These are phyloP conservation scores for Acacia melanoxylon DNA, from an alignment of 306 rosid genomes.

Conservation along the genomic window DNA sequence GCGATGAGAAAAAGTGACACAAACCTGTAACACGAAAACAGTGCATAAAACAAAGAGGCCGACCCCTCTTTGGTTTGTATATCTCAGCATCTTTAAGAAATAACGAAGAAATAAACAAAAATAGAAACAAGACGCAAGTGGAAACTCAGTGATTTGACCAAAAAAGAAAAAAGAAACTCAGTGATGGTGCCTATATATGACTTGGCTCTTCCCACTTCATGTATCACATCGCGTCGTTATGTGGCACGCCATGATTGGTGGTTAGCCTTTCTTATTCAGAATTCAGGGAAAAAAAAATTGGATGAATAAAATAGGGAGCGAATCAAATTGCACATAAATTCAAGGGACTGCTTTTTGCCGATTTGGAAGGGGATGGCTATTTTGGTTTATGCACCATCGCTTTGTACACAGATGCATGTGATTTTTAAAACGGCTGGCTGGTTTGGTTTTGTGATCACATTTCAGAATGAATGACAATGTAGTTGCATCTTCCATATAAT, in stretches of 20 bases:
- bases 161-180: too few species aligned
- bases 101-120: neutral
- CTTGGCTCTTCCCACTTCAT: slow-evolving; percentile 35
- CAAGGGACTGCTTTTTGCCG: slow-evolving; percentile 36
- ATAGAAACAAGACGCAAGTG: neutral
- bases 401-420: slow-evolving; percentile 38
- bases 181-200: slow-evolving; percentile 15
- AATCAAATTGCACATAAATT: slow-evolving; percentile 24
- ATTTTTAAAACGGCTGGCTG: neutral
- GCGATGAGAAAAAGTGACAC: slow-evolving; percentile 25
- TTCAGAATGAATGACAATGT: neutral
- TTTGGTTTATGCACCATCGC: slow-evolving; percentile 46
- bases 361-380: slow-evolving; percentile 36
- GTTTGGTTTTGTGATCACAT: neutral
- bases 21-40: slow-evolving; percentile 37
- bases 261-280: slow-evolving; percentile 44
- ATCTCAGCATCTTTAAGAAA: neutral
- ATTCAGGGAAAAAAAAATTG: too few species aligned
- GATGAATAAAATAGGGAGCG: too few species aligned
- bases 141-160: too few species aligned
- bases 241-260: slow-evolving; percentile 44
- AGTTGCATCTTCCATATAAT: neutral
- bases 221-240: slow-evolving; percentile 28
- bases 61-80: slow-evolving; percentile 41
- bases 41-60: slow-evolving; percentile 58